Percentiles rank a stretch among this genome's conserved stretches.
phyloP scores from a whole-genome alignment of 768 basidiomycete genomes.

The Phlebiopsis gigantea region DNA sequence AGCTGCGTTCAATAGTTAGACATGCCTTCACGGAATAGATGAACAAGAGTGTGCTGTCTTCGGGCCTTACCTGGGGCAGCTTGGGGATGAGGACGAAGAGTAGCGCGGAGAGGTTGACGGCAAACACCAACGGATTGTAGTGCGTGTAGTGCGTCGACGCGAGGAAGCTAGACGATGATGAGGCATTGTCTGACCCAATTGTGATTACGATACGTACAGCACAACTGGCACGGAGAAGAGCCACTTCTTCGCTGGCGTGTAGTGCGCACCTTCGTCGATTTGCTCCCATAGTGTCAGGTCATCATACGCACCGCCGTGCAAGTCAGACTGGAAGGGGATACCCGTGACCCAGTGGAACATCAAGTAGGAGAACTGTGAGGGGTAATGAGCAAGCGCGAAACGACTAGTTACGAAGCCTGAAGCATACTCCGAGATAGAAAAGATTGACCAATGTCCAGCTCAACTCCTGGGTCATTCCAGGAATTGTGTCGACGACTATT shows the following conservation, averaged over 20 bases:
- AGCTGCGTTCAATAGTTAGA: conserved; percentile 39
- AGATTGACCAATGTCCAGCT: conserved; percentile 96
- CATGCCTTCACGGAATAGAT: background rate
- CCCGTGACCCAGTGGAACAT: conserved; percentile 99
- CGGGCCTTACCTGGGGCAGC: conserved; percentile 72
- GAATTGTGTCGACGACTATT: conserved; percentile 88
- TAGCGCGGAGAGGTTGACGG: conserved; percentile 80
- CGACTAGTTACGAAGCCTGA: background rate
- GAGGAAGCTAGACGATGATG: conserved; percentile 61
- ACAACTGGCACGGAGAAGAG: conserved; percentile 83
- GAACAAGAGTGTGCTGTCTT: conserved; percentile 13
- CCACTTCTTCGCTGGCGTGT: conserved; percentile 99
- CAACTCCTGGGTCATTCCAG: conserved; percentile 89
- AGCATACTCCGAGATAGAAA: conserved; percentile 83
- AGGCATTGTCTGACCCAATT: conserved; percentile 1
- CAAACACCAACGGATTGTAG: conserved; percentile 92
- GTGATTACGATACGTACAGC: conserved; percentile 52
- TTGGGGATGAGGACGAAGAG: conserved; percentile 88
- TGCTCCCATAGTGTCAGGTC: conserved; percentile 99
- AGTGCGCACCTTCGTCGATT: conserved; percentile 97
- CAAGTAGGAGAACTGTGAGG: conserved; percentile 78
- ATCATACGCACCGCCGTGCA: conserved; percentile 92
- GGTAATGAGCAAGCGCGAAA: background rate
- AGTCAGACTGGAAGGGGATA: conserved; percentile 86
- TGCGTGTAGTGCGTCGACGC: conserved; percentile 97